phyloP scores from a whole-genome alignment of 441 rosid species.

The Eutrema salsugineum region DNA sequence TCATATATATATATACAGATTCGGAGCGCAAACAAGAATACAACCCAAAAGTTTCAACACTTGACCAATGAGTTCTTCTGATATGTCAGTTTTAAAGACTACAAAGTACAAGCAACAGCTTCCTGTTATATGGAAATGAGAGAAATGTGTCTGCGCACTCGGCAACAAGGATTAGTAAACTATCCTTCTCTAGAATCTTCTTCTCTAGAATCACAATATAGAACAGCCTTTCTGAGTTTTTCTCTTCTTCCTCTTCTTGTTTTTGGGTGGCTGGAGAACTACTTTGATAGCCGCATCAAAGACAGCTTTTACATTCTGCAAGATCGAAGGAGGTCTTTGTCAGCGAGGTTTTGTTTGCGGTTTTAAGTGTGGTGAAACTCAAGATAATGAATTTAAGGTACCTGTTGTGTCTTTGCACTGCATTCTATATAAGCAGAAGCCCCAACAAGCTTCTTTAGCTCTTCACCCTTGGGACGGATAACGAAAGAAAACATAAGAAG shows the following conservation, averaged over 20 bases:
- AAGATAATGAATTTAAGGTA: background rate
- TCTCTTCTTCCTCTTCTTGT: slow-evolving; percentile 56
- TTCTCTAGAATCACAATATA: slow-evolving; percentile 44
- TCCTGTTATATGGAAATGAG: slow-evolving; percentile 26
- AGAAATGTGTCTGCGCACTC: slow-evolving; percentile 17
- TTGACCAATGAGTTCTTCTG: slow-evolving; percentile 1
- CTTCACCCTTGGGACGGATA: slow-evolving; percentile 38
- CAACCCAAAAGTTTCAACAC: slow-evolving; percentile 2
- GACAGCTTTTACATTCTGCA: slow-evolving; percentile 62
- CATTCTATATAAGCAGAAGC: slow-evolving; percentile 47
- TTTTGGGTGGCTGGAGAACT: slow-evolving; percentile 65
- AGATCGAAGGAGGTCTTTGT: background rate
- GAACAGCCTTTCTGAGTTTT: slow-evolving; percentile 57
- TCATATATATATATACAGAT: slow-evolving; percentile 18
- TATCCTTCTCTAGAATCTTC: background rate
- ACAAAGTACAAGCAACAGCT: slow-evolving; percentile 32
- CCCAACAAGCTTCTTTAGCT: slow-evolving; percentile 42
- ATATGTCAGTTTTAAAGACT: slow-evolving; percentile 26
- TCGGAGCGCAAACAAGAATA: slow-evolving; percentile 1
- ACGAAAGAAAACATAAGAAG: background rate
- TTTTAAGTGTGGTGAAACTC: no score
- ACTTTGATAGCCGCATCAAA: slow-evolving; percentile 67
- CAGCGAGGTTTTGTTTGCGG: background rate
- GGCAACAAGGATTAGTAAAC: slow-evolving; percentile 15
- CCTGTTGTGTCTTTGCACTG: slow-evolving; percentile 55